These are phyloP conservation scores for Populus hybrid DNA, from an alignment of 441 rosid genomes.

Conservation along the genomic window DNA sequence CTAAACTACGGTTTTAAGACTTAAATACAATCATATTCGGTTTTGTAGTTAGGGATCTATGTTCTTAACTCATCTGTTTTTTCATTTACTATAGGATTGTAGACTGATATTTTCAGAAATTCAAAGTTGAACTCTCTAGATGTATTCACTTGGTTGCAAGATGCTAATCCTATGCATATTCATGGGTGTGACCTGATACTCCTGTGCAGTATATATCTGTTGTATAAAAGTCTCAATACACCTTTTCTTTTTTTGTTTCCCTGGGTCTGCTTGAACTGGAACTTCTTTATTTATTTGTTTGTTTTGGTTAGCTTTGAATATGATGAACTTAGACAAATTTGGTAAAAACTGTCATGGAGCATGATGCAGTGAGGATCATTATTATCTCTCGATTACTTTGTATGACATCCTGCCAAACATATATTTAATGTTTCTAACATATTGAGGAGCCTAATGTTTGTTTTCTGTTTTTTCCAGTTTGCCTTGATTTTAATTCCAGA, in stretches of 20 bases:
- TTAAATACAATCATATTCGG: no score
- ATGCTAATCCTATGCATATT: background rate
- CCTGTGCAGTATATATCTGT: background rate
- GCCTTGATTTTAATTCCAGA: background rate
- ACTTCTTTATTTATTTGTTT: background rate
- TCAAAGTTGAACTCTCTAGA: background rate
- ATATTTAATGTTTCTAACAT: background rate
- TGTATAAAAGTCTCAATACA: background rate
- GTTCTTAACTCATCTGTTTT: background rate
- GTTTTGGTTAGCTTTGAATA: background rate
- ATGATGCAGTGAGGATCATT: background rate
- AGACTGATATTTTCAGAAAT: background rate
- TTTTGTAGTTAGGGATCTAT: background rate
- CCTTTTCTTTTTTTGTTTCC: background rate
- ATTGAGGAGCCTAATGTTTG: background rate
- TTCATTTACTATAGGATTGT: background rate
- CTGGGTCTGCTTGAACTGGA: background rate
- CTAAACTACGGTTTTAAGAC: no score
- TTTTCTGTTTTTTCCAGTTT: no score
- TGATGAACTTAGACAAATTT: background rate
- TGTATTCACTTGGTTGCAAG: slow-evolving; percentile 1
- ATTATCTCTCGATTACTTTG: background rate
- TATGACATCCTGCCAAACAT: background rate
- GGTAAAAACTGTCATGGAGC: background rate
- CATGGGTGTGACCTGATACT: background rate